phyloP scores from a whole-genome alignment of 192 early-diverging fungal genomes.

The Entrophospora sp. region DNA sequence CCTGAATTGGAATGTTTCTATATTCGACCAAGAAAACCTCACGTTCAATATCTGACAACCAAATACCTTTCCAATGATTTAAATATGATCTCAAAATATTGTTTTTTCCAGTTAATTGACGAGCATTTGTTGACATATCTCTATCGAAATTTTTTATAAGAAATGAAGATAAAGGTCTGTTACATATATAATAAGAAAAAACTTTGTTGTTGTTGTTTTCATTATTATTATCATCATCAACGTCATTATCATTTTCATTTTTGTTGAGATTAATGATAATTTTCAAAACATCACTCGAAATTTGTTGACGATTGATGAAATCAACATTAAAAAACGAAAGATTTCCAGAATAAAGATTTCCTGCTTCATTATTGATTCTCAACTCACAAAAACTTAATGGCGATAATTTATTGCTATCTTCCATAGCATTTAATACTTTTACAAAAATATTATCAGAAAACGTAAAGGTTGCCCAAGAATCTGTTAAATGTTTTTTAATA shows the following conservation, averaged over 20 bases:
- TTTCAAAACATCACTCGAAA: background rate
- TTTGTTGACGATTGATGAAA: background rate
- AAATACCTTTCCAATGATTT: conserved; percentile 37
- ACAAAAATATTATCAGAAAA: conserved; percentile 25
- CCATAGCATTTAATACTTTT: conserved; percentile 21
- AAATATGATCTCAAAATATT: conserved; percentile 44
- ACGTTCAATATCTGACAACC: conserved; percentile 38
- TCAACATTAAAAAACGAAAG: conserved; percentile 16
- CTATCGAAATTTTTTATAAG: background rate
- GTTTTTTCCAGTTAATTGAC: conserved; percentile 27
- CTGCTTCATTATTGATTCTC: conserved; percentile 9
- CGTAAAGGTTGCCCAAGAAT: conserved; percentile 27
- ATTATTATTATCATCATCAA: background rate
- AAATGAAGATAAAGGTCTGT: conserved; percentile 11
- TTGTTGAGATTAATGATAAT: background rate
- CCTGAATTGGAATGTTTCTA: conserved; percentile 29
- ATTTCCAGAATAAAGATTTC: background rate
- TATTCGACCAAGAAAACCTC: conserved; percentile 24
- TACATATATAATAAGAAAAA: conserved; percentile 11
- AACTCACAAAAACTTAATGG: conserved; percentile 30
- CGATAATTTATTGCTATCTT: background rate
- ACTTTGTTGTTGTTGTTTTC: no score
- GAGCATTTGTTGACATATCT: conserved; percentile 13
- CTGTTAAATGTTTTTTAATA: conserved; percentile 19
- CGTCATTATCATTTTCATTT: background rate